Conservation (phyloP, 257 asterid species). For the Gentiana macrophylla region DNA sequence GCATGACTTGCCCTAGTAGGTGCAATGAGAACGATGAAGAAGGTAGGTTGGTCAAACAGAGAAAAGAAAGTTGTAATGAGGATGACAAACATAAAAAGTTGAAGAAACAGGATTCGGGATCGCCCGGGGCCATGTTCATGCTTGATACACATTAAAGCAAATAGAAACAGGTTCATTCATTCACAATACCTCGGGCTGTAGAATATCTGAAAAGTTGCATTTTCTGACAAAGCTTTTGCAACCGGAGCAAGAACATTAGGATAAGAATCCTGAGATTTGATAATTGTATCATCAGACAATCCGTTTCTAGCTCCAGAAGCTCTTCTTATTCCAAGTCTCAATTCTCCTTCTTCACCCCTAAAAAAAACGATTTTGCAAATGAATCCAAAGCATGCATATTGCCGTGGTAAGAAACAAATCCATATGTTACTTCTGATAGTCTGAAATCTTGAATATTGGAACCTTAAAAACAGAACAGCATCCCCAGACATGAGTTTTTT, state of each 20-base stretch:
- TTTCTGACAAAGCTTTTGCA: conserved; percentile 57
- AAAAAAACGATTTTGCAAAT: not conserved
- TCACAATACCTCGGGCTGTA: conserved; percentile 75
- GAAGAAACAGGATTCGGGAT: too few relatives aligned
- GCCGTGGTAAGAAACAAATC: not conserved
- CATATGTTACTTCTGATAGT: too few relatives aligned
- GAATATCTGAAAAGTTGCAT: conserved; percentile 48
- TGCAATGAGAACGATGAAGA: too few relatives aligned
- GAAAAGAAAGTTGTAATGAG: too few relatives aligned
- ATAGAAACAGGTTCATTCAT: conserved; percentile 1
- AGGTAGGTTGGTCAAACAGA: too few relatives aligned
- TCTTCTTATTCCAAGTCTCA: conserved; percentile 84
- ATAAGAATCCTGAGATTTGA: conserved; percentile 62
- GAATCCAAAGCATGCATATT: not conserved
- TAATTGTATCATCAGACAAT: conserved; percentile 62
- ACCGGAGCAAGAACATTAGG: conserved; percentile 63
- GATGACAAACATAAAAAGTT: too few relatives aligned
- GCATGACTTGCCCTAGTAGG: conserved; percentile 64
- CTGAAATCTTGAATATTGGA: not conserved
- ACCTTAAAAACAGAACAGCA: conserved; percentile 96
- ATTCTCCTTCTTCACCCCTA: conserved; percentile 85
- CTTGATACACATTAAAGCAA: not conserved
- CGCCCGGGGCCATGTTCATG: too few relatives aligned
- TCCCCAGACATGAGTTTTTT: conserved; percentile 83
- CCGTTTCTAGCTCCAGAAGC: conserved; percentile 89